Evolutionary conservation across 192 early-diverging fungal genomes (phyloP), one percentile per base, ranked within the genome.

Genomic region (Mortierella hygrophila): DNA sequence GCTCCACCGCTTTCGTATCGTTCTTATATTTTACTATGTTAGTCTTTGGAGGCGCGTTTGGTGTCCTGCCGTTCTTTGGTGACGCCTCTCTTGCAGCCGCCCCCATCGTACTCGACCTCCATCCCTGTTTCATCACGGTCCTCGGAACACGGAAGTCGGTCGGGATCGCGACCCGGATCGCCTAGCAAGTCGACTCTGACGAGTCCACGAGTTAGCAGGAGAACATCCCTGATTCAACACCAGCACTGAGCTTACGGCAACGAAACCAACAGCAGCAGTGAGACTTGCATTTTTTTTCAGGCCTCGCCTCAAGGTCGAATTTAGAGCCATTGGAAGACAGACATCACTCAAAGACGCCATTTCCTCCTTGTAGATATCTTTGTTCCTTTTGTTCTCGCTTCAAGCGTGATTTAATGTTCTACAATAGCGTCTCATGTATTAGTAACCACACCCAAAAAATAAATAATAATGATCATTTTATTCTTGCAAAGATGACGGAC

Each of bases 1-100:
- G 4, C 10, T 29, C 11, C 11, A 16, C 18, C 4, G 0, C 20
- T 41, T 70, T 42, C 16, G 5, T 52, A 16, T 52, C 18, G 20
- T 18, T 52, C 49, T n/a, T 23, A 35, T 52, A 6, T 35, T 35
- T n/a, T 52, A 2, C 11, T 10, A 10, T 74, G 47, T 32, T 73
- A 93, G 93, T 91, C 92, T 70, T 76, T 96, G 76, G 95, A 96
- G 83, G 89, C 94, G 18, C 92, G 95, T 18, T 78, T 96, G 57
- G 91, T 93, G 3, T 94, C 94, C 18, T 94, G 94, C 57, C 93
- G 95, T 18, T 93, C 92, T 6, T 89, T 95, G 71, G 95, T 96
- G 54, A 94, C 94, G 1, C 94, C 95, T 35, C 77, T 96, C 29
- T 79, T 96, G 37, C 91, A 91, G 26, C 91, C 93, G 44, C 92